Evolutionary conservation across 495 filamentous ascomycete species (phyloP).

Genomic region (Xylaria telfairii): DNA sequence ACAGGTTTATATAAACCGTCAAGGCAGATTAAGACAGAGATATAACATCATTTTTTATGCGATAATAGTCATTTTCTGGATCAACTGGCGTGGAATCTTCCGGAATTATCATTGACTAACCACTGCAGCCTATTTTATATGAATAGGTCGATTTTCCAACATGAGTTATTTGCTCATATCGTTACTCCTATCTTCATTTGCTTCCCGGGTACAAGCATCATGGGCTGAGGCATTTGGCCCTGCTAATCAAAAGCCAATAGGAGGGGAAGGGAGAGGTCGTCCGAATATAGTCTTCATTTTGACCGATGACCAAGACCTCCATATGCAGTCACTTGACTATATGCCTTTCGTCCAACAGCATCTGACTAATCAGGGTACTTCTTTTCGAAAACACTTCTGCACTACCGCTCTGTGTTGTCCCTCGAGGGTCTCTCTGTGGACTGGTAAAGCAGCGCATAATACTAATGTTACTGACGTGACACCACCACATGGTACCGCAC

Average conservation of each 20-base stretch:
- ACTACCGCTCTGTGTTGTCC: constrained; percentile 71
- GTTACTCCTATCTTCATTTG: neutral
- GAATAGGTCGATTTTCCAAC: too few species aligned
- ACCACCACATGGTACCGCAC: constrained; percentile 60
- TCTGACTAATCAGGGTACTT: constrained; percentile 60
- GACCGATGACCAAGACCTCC: constrained; percentile 70
- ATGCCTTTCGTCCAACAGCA: constrained; percentile 61
- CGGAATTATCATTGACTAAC: neutral
- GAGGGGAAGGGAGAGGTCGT: neutral
- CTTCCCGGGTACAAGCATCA: neutral
- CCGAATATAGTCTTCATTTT: constrained; percentile 71
- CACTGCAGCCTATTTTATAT: neutral
- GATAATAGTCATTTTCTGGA: neutral
- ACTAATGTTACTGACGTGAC: constrained; percentile 76
- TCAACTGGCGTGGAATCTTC: neutral
- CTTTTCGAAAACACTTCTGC: constrained; percentile 64
- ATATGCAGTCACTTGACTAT: constrained; percentile 64
- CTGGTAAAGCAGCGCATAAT: constrained; percentile 72
- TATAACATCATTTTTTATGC: neutral
- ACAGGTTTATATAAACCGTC: neutral
- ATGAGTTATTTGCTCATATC: neutral
- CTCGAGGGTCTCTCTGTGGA: constrained; percentile 67
- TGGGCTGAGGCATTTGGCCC: neutral
- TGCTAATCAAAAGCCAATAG: constrained; percentile 7
- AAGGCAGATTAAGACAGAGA: neutral